These are phyloP conservation scores for Cyclotella atomus DNA, from an alignment of 108 stramenopile genomes.

Conservation along the genomic window DNA sequence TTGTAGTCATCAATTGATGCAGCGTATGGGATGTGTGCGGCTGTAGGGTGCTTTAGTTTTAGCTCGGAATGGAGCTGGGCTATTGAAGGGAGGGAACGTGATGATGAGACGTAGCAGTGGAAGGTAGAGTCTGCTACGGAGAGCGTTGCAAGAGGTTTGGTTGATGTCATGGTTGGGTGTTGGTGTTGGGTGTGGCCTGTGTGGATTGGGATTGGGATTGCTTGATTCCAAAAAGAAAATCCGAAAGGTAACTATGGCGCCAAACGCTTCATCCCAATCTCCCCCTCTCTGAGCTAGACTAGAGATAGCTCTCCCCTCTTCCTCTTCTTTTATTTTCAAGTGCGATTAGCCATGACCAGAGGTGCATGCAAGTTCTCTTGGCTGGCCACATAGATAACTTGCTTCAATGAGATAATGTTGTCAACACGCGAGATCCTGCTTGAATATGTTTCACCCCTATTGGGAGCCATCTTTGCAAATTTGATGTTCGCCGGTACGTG, in stretches of 20 bases:
- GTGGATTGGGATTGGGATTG: background rate
- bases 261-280: too few species aligned
- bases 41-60: constrained; percentile 49
- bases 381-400: too few species aligned
- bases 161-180: background rate
- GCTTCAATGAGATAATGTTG: too few species aligned
- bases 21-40: constrained; percentile 64
- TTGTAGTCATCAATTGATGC: constrained; percentile 19
- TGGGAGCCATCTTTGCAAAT: constrained; percentile 60
- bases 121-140: constrained; percentile 67
- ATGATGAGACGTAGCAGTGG: constrained; percentile 53
- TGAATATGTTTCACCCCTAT: constrained; percentile 68
- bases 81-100: constrained; percentile 30
- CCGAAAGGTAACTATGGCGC: too few species aligned
- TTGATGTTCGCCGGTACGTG: constrained; percentile 66
- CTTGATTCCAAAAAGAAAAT: background rate
- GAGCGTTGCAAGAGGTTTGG: constrained; percentile 37
- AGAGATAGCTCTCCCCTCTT: too few species aligned
- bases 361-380: too few species aligned
- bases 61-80: constrained; percentile 26
- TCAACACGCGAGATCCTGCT: constrained; percentile 53
- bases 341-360: too few species aligned
- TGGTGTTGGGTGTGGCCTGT: background rate
- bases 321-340: too few species aligned
- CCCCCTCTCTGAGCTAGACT: too few species aligned